Percentiles rank a stretch among this genome's conserved stretches.
Evolutionary conservation across 2,329 filamentous ascomycete genomes (phyloP).

Genomic region (Ascochyta viciae-villosae): DNA sequence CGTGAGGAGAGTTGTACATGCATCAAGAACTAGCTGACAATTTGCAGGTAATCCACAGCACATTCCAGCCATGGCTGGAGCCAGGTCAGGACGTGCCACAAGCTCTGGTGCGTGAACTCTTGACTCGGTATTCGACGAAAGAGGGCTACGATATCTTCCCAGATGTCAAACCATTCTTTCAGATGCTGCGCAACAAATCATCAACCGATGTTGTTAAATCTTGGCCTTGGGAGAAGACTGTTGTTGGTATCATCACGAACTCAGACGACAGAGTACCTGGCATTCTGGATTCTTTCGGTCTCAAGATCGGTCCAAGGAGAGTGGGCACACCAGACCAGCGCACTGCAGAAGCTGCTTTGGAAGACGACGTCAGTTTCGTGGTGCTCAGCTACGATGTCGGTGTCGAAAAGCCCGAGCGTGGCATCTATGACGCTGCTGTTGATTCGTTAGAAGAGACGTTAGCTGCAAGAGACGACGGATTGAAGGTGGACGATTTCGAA

Average conservation of each 20-base stretch:
- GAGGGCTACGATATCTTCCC: constrained; percentile 61
- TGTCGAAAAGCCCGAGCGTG: constrained; percentile 63
- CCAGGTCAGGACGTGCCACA: constrained; percentile 50
- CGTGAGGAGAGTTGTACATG: constrained; percentile 48
- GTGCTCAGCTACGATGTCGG: constrained; percentile 71
- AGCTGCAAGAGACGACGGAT: constrained; percentile 17
- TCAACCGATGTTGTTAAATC: not conserved
- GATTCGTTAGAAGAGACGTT: constrained; percentile 50
- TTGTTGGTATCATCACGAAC: constrained; percentile 68
- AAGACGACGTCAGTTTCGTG: constrained; percentile 61
- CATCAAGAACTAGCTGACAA: constrained; percentile 4
- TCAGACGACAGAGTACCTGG: constrained; percentile 66
- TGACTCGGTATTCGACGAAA: constrained; percentile 61
- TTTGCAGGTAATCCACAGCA: constrained; percentile 61
- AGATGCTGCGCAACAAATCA: constrained; percentile 44
- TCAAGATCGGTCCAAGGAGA: constrained; percentile 52
- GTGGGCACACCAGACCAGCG: constrained; percentile 18
- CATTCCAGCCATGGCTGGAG: constrained; percentile 45
- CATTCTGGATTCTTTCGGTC: constrained; percentile 62
- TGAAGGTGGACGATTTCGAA: constrained; percentile 35
- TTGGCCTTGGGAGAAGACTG: constrained; percentile 51
- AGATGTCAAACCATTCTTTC: constrained; percentile 57
- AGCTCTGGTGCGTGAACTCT: constrained; percentile 57
- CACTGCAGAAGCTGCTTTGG: constrained; percentile 29
- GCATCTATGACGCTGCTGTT: constrained; percentile 65